These are phyloP conservation scores for Penicillium sp. DNA, from an alignment of 2,329 filamentous ascomycete species.

Conservation along the genomic window DNA sequence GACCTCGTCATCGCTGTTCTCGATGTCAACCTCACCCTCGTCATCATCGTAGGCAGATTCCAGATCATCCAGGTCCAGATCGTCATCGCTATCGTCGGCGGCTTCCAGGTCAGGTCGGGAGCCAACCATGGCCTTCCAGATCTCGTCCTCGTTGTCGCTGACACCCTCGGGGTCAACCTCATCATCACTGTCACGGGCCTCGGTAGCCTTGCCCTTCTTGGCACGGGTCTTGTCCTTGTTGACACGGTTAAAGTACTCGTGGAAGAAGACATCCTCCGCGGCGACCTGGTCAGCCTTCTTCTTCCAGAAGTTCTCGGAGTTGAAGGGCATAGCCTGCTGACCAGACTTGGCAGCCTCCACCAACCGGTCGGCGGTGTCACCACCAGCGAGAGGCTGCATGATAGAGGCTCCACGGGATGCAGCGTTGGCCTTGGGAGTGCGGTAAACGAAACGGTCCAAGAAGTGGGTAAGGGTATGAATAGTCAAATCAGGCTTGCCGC, in stretches of 20 bases:
- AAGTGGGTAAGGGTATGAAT: constrained; percentile 93
- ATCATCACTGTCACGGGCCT: constrained; percentile 40
- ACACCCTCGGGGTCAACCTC: constrained; percentile 47
- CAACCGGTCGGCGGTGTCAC: constrained; percentile 60
- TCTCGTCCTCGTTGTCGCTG: constrained; percentile 72
- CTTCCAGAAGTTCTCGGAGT: constrained; percentile 87
- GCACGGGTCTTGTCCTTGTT: constrained; percentile 60
- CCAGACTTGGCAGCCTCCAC: constrained; percentile 60
- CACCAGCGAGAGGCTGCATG: constrained; percentile 86
- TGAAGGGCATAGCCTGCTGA: constrained; percentile 66
- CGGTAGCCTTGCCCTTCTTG: constrained; percentile 57
- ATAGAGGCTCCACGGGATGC: constrained; percentile 77
- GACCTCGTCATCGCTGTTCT: constrained; percentile 45
- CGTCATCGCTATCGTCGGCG: constrained; percentile 57
- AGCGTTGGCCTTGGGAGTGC: constrained; percentile 73
- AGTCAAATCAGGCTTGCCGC: constrained; percentile 85
- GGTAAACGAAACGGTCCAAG: constrained; percentile 97
- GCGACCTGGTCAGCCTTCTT: constrained; percentile 85
- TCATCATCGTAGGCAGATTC: constrained; percentile 53
- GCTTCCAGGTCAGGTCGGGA: constrained; percentile 76
- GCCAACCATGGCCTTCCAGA: constrained; percentile 87
- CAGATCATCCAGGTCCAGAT: constrained; percentile 57
- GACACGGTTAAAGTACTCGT: constrained; percentile 85
- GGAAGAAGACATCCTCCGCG: constrained; percentile 96
- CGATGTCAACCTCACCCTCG: constrained; percentile 42